Percentiles rank a stretch among this genome's conserved stretches.
phyloP scores from a whole-genome alignment of 768 basidiomycete genomes.

The Suillus discolor region DNA sequence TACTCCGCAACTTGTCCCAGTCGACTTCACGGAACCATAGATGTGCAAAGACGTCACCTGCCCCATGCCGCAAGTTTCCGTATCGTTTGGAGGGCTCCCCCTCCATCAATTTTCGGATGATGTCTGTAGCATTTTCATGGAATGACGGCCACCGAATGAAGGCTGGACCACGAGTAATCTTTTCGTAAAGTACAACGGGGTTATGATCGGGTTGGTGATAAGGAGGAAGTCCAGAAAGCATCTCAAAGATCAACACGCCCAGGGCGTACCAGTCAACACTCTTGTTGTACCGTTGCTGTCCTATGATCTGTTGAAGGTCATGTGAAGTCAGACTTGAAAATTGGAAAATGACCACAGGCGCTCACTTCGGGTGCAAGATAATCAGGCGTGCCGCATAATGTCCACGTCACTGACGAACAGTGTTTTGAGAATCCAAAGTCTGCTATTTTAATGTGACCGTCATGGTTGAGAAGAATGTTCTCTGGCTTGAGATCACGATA shows the following conservation, averaged over 20 bases:
- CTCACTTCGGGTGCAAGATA: conserved; percentile 94
- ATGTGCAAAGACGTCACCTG: conserved; percentile 90
- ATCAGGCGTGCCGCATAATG: conserved; percentile 93
- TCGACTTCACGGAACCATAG: conserved; percentile 95
- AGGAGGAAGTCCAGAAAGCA: conserved; percentile 94
- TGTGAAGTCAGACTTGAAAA: not conserved
- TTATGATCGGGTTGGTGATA: conserved; percentile 89
- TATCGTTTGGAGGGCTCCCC: conserved; percentile 85
- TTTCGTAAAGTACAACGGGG: conserved; percentile 88
- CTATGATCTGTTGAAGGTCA: conserved; percentile 57
- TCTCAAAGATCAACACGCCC: conserved; percentile 96
- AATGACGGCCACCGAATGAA: conserved; percentile 81
- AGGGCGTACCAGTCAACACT: conserved; percentile 99
- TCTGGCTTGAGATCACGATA: conserved; percentile 99
- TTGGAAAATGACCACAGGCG: not conserved
- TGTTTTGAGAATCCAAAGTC: conserved; percentile 97
- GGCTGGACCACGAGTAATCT: conserved; percentile 77
- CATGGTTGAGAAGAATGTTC: conserved; percentile 90
- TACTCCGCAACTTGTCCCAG: conserved; percentile 76
- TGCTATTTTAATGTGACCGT: conserved; percentile 96
- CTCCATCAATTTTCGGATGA: conserved; percentile 91
- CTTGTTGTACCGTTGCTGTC: conserved; percentile 88
- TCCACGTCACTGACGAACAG: conserved; percentile 88
- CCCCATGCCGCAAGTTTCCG: conserved; percentile 87
- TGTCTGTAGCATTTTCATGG: conserved; percentile 76